Evolutionary conservation across 129 eudicot genomes (phyloP).

Genomic region (Lactuca saligna): DNA sequence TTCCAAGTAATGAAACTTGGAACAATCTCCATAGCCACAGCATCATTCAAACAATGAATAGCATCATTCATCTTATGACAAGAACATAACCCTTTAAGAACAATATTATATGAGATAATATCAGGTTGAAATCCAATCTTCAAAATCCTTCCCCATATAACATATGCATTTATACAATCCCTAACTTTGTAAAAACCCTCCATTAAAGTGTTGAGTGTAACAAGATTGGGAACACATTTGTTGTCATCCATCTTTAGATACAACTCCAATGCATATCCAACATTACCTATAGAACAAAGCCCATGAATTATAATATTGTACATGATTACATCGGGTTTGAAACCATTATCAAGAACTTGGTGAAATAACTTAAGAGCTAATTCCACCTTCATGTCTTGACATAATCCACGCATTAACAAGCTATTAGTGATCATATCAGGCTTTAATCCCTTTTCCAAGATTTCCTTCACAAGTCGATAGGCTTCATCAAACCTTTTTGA

Average conservation of each 20-base stretch:
- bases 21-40: conserved; percentile 48
- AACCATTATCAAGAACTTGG: conserved; percentile 51
- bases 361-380: conserved; percentile 63
- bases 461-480: conserved; percentile 57
- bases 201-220: conserved; percentile 82
- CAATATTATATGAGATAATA: conserved; percentile 83
- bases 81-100: conserved; percentile 73
- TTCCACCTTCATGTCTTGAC: conserved; percentile 55
- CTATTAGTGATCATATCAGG: conserved; percentile 76
- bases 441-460: conserved; percentile 62
- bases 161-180: conserved; percentile 57
- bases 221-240: conserved; percentile 73
- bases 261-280: conserved; percentile 53
- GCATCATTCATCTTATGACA: conserved; percentile 56
- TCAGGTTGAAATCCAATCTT: conserved; percentile 69
- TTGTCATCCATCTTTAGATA: conserved; percentile 53
- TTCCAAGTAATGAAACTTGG: conserved; percentile 83
- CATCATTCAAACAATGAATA: conserved; percentile 56
- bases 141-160: conserved; percentile 66
- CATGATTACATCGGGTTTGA: conserved; percentile 77
- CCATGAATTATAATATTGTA: conserved; percentile 87
- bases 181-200: conserved; percentile 81
- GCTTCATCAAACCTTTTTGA: conserved; percentile 66
- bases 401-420: conserved; percentile 73
- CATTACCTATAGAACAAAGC: conserved; percentile 69